Conservation (phyloP, 495 filamentous ascomycete genomes). For the Neurospora sp. region DNA sequence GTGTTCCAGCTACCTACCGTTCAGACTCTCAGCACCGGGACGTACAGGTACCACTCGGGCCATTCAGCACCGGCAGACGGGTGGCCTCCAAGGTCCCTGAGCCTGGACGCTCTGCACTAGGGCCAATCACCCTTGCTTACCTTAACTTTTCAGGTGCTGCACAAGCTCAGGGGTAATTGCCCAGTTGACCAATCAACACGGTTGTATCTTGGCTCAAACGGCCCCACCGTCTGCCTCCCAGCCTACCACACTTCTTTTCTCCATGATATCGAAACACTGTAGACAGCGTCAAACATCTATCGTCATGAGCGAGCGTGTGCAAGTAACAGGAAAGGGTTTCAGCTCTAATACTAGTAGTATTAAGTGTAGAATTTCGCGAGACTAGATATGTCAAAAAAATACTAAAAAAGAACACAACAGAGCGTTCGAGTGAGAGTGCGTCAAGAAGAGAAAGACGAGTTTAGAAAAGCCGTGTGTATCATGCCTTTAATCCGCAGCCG, state of each 20-base stretch:
- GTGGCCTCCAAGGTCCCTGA: neutral
- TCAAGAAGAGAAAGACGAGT: neutral
- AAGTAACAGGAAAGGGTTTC: neutral
- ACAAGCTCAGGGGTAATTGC: neutral
- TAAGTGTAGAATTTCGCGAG: neutral
- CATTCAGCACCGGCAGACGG: neutral
- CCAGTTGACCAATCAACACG: neutral
- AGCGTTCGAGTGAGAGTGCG: neutral
- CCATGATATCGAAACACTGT: neutral
- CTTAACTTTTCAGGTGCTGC: neutral
- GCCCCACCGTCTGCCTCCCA: neutral
- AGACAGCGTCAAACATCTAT: neutral
- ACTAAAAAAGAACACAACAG: neutral
- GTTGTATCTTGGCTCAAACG: neutral
- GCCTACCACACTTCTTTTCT: neutral
- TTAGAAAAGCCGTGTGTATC: neutral
- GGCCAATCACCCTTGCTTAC: neutral
- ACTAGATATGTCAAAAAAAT: neutral
- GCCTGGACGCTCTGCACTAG: neutral
- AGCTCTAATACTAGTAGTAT: neutral
- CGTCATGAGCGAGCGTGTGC: neutral
- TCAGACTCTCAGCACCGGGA: neutral
- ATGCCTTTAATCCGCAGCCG: neutral
- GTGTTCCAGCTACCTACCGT: neutral
- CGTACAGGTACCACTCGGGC: neutral